Conservation (phyloP, 2,329 filamentous ascomycete species). For the Didymella keratinophila region DNA sequence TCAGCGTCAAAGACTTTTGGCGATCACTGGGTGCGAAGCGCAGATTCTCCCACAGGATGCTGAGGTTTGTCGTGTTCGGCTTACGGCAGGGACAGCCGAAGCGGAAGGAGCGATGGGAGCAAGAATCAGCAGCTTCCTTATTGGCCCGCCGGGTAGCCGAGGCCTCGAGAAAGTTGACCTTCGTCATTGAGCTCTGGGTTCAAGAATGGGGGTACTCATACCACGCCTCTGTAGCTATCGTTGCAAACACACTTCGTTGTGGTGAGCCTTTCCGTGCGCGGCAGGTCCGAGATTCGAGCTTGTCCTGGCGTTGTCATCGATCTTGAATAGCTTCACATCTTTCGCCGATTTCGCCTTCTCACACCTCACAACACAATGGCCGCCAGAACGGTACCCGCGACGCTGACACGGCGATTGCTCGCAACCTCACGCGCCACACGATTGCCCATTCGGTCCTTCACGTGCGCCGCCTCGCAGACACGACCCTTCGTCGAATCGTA, state of each 20-base stretch:
- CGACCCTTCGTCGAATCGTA: slow-evolving; percentile 30
- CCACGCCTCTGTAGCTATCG: slow-evolving; percentile 17
- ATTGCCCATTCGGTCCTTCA: slow-evolving; percentile 30
- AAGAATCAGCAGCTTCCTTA: slow-evolving; percentile 15
- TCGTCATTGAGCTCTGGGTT: slow-evolving; percentile 18
- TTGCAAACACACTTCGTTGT: slow-evolving; percentile 10
- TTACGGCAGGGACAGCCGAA: slow-evolving; percentile 1
- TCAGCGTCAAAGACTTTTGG: background rate
- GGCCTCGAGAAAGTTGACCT: slow-evolving; percentile 15
- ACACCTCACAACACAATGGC: slow-evolving; percentile 39
- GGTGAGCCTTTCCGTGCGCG: slow-evolving; percentile 9
- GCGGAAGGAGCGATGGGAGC: background rate
- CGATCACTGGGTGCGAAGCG: background rate
- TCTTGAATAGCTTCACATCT: slow-evolving; percentile 10
- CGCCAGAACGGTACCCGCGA: slow-evolving; percentile 39
- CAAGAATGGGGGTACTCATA: slow-evolving; percentile 30
- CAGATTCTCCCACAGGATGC: background rate
- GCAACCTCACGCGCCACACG: slow-evolving; percentile 30
- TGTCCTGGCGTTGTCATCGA: slow-evolving; percentile 12
- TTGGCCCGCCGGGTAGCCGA: slow-evolving; percentile 15
- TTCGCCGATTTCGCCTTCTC: slow-evolving; percentile 19
- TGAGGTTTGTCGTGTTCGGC: background rate
- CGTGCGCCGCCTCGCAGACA: slow-evolving; percentile 27
- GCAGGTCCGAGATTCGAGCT: slow-evolving; percentile 4
- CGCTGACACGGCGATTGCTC: slow-evolving; percentile 39